phyloP scores from a whole-genome alignment of 2,329 filamentous ascomycete genomes.

The Zelopaecilomyces penicillatus region DNA sequence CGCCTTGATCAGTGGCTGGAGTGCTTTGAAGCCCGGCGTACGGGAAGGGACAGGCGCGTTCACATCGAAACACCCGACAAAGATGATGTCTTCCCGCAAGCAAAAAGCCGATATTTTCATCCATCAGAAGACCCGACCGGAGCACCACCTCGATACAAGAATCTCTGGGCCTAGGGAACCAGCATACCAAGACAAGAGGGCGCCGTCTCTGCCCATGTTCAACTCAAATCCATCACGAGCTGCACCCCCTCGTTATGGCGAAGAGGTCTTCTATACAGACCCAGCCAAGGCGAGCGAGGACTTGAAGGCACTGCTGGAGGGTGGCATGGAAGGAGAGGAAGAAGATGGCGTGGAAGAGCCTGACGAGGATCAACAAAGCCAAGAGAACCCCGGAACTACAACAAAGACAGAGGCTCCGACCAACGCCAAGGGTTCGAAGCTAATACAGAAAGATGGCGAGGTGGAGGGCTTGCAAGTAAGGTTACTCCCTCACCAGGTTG shows the following conservation, averaged over 20 bases:
- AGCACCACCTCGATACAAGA: constrained; percentile 46
- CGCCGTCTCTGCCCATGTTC: constrained; percentile 39
- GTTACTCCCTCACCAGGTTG: constrained; percentile 85
- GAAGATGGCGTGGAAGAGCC: constrained; percentile 38
- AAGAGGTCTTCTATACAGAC: constrained; percentile 57
- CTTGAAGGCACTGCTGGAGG: constrained; percentile 74
- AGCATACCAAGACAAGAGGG: constrained; percentile 38
- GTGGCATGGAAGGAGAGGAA: constrained; percentile 67
- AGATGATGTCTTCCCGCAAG: constrained; percentile 42
- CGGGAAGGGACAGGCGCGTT: constrained; percentile 16
- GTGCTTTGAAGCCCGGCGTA: constrained; percentile 17
- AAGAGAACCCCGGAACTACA: constrained; percentile 3
- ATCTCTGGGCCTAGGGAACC: constrained; percentile 40
- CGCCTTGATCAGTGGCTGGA: constrained; percentile 22
- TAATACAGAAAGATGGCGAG: constrained; percentile 37
- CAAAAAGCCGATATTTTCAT: constrained; percentile 49
- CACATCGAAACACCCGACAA: constrained; percentile 30
- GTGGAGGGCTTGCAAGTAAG: constrained; percentile 79
- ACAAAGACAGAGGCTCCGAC: constrained; percentile 14
- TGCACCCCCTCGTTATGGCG: constrained; percentile 19
- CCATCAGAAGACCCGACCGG: constrained; percentile 45
- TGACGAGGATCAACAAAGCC: constrained; percentile 14
- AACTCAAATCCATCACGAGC: constrained; percentile 27
- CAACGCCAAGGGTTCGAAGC: constrained; percentile 15
- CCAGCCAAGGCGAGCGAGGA: constrained; percentile 64